Conservation (phyloP, 2,329 filamentous ascomycete genomes). For the Fusarium pseudoanthophilum region DNA sequence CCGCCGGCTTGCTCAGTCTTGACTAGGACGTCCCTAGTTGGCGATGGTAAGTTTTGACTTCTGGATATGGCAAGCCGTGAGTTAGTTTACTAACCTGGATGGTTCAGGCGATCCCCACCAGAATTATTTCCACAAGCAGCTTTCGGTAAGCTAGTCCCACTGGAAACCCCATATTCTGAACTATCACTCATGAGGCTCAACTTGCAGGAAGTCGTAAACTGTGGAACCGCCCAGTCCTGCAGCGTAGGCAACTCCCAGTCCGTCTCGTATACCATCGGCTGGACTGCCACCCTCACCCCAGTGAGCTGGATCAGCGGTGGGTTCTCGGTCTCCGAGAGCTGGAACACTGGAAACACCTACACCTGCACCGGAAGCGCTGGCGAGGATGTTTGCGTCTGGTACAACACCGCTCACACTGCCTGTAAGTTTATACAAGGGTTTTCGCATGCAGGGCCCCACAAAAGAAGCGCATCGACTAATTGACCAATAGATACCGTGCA, state of each 20-base stretch:
- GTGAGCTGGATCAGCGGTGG: background rate
- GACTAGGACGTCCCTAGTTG: background rate
- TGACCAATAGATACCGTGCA: background rate
- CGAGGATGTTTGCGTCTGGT: conserved; percentile 2
- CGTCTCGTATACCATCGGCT: background rate
- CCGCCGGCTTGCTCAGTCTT: background rate
- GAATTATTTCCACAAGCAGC: conserved; percentile 8
- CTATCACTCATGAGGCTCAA: background rate
- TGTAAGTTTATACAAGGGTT: background rate
- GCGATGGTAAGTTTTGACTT: background rate
- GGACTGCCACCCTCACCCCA: background rate
- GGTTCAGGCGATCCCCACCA: background rate
- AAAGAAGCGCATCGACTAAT: background rate
- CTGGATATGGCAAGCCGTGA: background rate
- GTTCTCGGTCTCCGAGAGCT: background rate
- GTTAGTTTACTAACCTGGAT: background rate
- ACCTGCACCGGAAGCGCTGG: background rate
- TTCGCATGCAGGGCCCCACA: background rate
- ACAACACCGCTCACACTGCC: background rate
- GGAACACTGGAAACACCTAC: background rate
- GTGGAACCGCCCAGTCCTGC: background rate
- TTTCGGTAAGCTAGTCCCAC: background rate
- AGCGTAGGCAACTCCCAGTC: background rate
- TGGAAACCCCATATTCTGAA: background rate
- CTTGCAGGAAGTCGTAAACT: background rate